Evolutionary conservation across 1,284 basidiomycete species (phyloP).

Genomic region (Cerrena zonata): DNA sequence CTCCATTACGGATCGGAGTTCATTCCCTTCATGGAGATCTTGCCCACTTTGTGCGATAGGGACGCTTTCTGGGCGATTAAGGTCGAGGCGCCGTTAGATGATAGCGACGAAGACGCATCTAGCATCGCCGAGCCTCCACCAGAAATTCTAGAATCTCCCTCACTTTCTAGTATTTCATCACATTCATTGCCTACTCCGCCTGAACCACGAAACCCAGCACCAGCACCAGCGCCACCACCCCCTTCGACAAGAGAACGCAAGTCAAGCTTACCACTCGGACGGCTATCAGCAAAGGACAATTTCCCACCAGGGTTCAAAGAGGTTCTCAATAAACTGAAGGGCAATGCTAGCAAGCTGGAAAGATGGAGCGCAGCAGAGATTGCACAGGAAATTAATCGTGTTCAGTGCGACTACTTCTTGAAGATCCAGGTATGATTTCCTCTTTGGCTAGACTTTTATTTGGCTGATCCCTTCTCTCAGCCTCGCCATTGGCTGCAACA

Average conservation of each 20-base stretch:
- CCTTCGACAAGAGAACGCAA: constrained; percentile 48
- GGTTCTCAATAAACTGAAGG: constrained; percentile 57
- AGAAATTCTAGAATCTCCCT: constrained; percentile 20
- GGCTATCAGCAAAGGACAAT: neutral
- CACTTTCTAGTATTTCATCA: constrained; percentile 17
- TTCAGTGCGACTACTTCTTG: constrained; percentile 58
- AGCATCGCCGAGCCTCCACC: constrained; percentile 37
- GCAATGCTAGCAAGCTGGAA: constrained; percentile 49
- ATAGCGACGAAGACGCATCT: constrained; percentile 53
- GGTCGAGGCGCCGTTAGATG: constrained; percentile 49
- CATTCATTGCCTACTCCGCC: constrained; percentile 10
- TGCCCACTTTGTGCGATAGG: constrained; percentile 55
- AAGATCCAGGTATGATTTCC: constrained; percentile 54
- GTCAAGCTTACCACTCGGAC: constrained; percentile 48
- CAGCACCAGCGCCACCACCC: constrained; percentile 2
- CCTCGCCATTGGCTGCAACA: constrained; percentile 76
- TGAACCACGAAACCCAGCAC: constrained; percentile 2
- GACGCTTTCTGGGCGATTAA: constrained; percentile 69
- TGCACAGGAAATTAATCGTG: constrained; percentile 72
- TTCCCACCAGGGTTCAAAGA: constrained; percentile 31
- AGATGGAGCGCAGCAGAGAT: constrained; percentile 54
- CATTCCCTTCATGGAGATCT: constrained; percentile 65
- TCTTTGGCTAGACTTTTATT: constrained; percentile 6
- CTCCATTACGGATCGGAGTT: constrained; percentile 77
- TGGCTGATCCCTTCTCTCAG: constrained; percentile 31